Evolutionary conservation across 2,329 filamentous ascomycete species (phyloP).

Genomic region (Onygenales sp.): DNA sequence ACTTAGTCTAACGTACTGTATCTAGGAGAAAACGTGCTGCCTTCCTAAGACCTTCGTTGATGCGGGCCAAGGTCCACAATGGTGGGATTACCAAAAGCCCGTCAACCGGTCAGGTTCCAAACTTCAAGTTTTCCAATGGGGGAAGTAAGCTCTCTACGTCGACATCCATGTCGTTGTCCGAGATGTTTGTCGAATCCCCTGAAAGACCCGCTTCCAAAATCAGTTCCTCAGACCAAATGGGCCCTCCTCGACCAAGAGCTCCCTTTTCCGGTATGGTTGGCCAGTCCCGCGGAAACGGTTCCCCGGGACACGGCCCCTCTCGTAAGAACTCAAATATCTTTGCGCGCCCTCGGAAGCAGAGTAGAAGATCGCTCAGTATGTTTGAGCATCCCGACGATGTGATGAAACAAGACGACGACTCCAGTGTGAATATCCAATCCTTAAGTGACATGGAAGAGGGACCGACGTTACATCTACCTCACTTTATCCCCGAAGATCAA

Average conservation of each 20-base stretch:
- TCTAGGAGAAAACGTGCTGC: slow-evolving; percentile 57
- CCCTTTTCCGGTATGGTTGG: slow-evolving; percentile 53
- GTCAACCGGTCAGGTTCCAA: slow-evolving; percentile 56
- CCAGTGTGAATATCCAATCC: slow-evolving; percentile 54
- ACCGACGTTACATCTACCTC: slow-evolving; percentile 65
- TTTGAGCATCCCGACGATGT: slow-evolving; percentile 87
- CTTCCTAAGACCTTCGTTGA: slow-evolving; percentile 64
- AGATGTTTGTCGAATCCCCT: slow-evolving; percentile 74
- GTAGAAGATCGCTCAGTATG: slow-evolving; percentile 92
- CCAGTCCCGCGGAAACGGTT: slow-evolving; percentile 57
- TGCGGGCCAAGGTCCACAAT: slow-evolving; percentile 64
- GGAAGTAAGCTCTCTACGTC: slow-evolving; percentile 43
- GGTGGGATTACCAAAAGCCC: slow-evolving; percentile 53
- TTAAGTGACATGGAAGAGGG: slow-evolving; percentile 77
- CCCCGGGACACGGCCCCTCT: slow-evolving; percentile 60
- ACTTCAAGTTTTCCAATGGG: slow-evolving; percentile 64
- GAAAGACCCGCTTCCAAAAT: slow-evolving; percentile 55
- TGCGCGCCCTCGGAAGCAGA: slow-evolving; percentile 73
- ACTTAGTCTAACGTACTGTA: slow-evolving; percentile 1
- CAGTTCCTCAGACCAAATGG: slow-evolving; percentile 49
- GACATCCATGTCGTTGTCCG: slow-evolving; percentile 60
- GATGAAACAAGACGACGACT: slow-evolving; percentile 62
- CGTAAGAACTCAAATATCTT: slow-evolving; percentile 65
- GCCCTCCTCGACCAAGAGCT: slow-evolving; percentile 54
- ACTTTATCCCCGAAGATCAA: slow-evolving; percentile 71